Percentiles rank a stretch among this genome's conserved stretches.
These are phyloP conservation scores for Inga leiocalycina DNA, from an alignment of 306 rosid species.

Conservation along the genomic window DNA sequence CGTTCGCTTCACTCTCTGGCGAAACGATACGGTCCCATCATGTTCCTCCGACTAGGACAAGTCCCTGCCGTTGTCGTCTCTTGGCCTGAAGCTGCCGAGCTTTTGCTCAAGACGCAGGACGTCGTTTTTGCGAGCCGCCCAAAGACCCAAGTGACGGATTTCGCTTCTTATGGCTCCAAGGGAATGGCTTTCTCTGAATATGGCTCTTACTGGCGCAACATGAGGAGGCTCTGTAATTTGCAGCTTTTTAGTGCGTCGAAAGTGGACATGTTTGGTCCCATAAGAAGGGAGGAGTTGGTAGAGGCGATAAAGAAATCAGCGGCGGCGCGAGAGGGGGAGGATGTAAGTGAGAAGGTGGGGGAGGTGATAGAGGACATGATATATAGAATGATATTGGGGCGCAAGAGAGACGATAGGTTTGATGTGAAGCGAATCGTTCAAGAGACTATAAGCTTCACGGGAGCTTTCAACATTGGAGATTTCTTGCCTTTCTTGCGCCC, in stretches of 20 bases:
- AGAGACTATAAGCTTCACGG: too few relatives aligned
- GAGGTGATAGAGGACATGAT: background rate
- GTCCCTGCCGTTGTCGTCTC: background rate
- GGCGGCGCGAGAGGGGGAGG: background rate
- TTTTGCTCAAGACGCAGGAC: constrained; percentile 45
- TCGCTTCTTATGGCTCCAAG: background rate
- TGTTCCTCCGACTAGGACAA: background rate
- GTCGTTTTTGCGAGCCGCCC: background rate
- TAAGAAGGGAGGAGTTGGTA: background rate
- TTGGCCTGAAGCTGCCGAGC: constrained; percentile 20
- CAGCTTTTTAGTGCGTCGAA: constrained; percentile 22
- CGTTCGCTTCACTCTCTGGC: background rate
- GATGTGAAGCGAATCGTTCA: too few relatives aligned
- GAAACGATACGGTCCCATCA: background rate
- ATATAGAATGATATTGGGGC: too few relatives aligned
- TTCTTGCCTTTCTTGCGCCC: constrained; percentile 9
- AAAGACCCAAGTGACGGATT: background rate
- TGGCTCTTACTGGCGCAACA: constrained; percentile 37
- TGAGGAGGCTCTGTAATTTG: constrained; percentile 26
- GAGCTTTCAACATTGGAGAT: background rate
- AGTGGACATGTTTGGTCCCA: background rate
- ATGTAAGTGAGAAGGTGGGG: background rate
- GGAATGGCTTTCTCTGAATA: constrained; percentile 6
- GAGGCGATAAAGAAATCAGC: background rate
- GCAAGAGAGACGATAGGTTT: too few relatives aligned